Percentiles rank a stretch among this genome's conserved stretches.
Conservation (phyloP, 768 basidiomycete genomes). For the Collybia mongolica region DNA sequence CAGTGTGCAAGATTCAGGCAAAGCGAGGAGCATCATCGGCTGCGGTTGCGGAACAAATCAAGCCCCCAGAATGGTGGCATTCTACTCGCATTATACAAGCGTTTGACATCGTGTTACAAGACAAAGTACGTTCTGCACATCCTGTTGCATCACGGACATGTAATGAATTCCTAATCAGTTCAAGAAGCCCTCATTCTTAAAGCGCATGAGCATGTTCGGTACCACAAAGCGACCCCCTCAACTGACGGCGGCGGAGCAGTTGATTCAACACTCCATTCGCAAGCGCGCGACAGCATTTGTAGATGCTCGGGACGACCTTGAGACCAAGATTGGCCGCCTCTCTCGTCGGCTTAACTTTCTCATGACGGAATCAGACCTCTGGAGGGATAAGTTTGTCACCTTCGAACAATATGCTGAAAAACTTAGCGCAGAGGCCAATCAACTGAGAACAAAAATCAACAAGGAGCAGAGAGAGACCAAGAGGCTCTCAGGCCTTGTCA, state of each 20-base stretch:
- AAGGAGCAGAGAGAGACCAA: conserved; percentile 90
- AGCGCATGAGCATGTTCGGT: conserved; percentile 79
- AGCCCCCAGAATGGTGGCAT: conserved; percentile 93
- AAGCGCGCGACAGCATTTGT: conserved; percentile 94
- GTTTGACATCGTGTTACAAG: conserved; percentile 83
- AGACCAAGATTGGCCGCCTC: conserved; percentile 89
- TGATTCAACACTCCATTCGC: conserved; percentile 85
- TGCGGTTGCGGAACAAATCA: conserved; percentile 86
- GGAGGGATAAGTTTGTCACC: conserved; percentile 92
- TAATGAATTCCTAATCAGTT: conserved; percentile 39
- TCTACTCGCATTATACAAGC: conserved; percentile 88
- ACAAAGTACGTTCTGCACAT: conserved; percentile 53
- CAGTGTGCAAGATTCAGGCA: conserved; percentile 87
- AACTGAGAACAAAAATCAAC: conserved; percentile 84
- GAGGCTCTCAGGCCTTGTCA: conserved; percentile 76
- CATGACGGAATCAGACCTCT: conserved; percentile 87
- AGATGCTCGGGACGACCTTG: conserved; percentile 89
- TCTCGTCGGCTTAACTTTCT: conserved; percentile 86
- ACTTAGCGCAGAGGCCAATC: conserved; percentile 81
- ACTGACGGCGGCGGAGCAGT: conserved; percentile 78
- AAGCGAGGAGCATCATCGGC: conserved; percentile 78
- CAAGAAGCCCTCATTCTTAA: conserved; percentile 87
- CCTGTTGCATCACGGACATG: neutral
- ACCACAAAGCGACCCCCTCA: conserved; percentile 67
- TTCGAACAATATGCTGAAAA: conserved; percentile 95